These are phyloP conservation scores for Eimeria falciformis DNA, from an alignment of 169 alveolate genomes.

Conservation along the genomic window DNA sequence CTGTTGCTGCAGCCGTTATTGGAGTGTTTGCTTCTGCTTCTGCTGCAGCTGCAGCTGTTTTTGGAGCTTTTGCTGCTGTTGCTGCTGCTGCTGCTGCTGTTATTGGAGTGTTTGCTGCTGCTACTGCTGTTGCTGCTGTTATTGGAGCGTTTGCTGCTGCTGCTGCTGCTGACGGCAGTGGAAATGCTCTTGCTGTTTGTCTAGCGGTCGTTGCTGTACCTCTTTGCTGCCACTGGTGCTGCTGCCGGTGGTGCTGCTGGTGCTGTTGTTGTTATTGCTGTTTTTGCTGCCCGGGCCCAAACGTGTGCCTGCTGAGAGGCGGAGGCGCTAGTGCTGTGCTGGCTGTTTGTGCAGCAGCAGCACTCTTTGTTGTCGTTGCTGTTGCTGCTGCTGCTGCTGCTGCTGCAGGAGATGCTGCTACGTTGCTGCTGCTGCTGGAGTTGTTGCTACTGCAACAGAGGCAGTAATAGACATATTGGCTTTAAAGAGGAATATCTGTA, in stretches of 20 bases:
- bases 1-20: neutral
- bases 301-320: no score
- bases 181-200: neutral
- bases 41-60: neutral
- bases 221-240: no score
- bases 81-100: neutral
- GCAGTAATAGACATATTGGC: neutral
- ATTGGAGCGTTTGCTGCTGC: neutral
- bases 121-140: neutral
- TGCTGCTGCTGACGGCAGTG: no score
- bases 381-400: neutral
- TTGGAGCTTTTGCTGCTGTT: neutral
- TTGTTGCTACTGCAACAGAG: neutral
- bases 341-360: no score
- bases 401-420: no score
- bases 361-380: neutral
- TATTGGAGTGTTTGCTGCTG: neutral
- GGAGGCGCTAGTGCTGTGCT: no score
- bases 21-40: neutral
- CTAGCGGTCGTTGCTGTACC: neutral
- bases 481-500: neutral
- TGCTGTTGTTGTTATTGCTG: no score
- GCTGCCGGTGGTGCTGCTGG: no score
- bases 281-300: no score
- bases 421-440: neutral